Percentiles rank a stretch among this genome's conserved stretches.
These are phyloP conservation scores for Gossypium herbaceum DNA, from an alignment of 345 rosid genomes.

Conservation along the genomic window DNA sequence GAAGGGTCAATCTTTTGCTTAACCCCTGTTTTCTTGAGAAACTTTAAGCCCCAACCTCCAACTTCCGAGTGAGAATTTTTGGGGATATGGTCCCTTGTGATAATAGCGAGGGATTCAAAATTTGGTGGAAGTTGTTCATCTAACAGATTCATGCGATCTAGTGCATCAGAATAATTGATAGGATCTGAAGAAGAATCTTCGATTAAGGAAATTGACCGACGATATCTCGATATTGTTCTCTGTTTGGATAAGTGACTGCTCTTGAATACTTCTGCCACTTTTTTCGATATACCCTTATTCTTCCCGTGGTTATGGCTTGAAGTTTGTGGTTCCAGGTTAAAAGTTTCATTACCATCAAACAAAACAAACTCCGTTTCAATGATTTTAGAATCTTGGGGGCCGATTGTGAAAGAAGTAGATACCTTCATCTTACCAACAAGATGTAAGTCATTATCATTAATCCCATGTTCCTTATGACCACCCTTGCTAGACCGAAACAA, in stretches of 20 bases:
- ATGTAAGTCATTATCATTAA: slow-evolving; percentile 29
- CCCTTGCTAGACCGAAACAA: slow-evolving; percentile 49
- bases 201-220: slow-evolving; percentile 42
- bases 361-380: slow-evolving; percentile 78
- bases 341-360: slow-evolving; percentile 43
- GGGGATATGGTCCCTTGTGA: slow-evolving; percentile 51
- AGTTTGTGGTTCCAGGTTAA: slow-evolving; percentile 28
- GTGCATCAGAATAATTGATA: slow-evolving; percentile 32
- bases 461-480: slow-evolving; percentile 33
- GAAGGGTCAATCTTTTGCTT: slow-evolving; percentile 27
- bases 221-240: slow-evolving; percentile 50
- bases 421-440: slow-evolving; percentile 77
- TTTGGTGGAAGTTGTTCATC: slow-evolving; percentile 58
- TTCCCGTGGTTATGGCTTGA: slow-evolving; percentile 32
- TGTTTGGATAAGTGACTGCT: slow-evolving; percentile 44
- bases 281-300: slow-evolving; percentile 61
- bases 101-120: slow-evolving; percentile 70
- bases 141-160: slow-evolving; percentile 32
- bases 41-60: slow-evolving; percentile 97
- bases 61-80: slow-evolving; percentile 28
- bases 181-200: slow-evolving; percentile 52
- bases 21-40: slow-evolving; percentile 49
- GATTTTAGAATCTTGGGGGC: slow-evolving; percentile 37
- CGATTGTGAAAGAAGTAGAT: slow-evolving; percentile 48
- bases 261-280: slow-evolving; percentile 56